These are phyloP conservation scores for Elymus sibiricus DNA, from an alignment of 176 grass and related monocot species.

Conservation along the genomic window DNA sequence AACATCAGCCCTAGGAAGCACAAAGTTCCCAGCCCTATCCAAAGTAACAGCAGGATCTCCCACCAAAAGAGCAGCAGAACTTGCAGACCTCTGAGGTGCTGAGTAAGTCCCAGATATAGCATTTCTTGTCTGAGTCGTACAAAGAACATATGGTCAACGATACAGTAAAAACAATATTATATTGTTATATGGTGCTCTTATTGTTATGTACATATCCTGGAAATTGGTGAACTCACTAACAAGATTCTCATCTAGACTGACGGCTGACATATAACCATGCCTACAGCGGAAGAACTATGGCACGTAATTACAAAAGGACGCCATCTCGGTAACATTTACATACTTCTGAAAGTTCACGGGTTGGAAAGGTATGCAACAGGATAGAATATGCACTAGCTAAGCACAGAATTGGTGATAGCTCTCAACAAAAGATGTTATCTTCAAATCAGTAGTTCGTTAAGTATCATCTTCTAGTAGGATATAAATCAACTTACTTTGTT, in stretches of 20 bases:
- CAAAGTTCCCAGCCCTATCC: slow-evolving; percentile 98
- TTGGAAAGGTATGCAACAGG: background rate
- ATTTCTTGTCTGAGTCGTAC: slow-evolving; percentile 78
- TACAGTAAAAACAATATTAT: slow-evolving; percentile 23
- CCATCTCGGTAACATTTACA: background rate
- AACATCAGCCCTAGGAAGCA: slow-evolving; percentile 98
- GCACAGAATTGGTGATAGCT: slow-evolving; percentile 19
- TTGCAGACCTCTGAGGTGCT: slow-evolving; percentile 94
- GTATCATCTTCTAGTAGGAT: slow-evolving; percentile 15
- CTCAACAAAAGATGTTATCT: background rate
- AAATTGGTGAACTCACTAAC: slow-evolving; percentile 4
- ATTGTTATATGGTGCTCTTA: background rate
- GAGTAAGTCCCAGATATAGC: slow-evolving; percentile 98
- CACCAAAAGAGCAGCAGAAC: slow-evolving; percentile 97
- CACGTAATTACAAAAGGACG: background rate
- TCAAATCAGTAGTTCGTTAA: background rate
- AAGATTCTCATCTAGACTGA: background rate
- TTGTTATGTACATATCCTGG: slow-evolving; percentile 4
- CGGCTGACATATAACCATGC: background rate
- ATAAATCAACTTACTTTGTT: slow-evolving; percentile 66
- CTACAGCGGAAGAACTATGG: background rate
- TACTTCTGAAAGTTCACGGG: background rate
- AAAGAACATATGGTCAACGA: slow-evolving; percentile 32
- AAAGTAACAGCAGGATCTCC: slow-evolving; percentile 89
- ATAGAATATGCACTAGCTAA: slow-evolving; percentile 17